Evolutionary conservation across 192 early-diverging fungal species (phyloP), one percentile per base, ranked within the genome.

Genomic region (Phycomyces nitens): DNA sequence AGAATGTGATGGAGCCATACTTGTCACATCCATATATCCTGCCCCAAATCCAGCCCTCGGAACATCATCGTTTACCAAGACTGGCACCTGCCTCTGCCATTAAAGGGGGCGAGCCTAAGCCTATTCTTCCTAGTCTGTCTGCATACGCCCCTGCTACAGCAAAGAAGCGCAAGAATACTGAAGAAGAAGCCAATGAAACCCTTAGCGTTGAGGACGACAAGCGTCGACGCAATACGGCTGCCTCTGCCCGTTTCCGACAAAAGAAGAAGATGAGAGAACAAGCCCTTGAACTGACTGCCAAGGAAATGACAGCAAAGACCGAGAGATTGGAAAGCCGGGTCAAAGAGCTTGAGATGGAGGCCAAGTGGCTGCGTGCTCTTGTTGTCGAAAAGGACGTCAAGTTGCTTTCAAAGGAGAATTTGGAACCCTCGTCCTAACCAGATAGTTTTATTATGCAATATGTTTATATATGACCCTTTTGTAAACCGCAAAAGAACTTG

Each of bases 251-350:
- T 18, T 99, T 99, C 83, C 86, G 97, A 16, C 82, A 89, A 47
- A 94, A 95, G 78, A 99, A 97, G 74, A 96, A 97, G 73, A 72
- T 89, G 65, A 84, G 91, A 44, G 95, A 97, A 73, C 88, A 92
- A 77, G 84, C 84, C 15, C 72, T 99, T 15, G 90, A 95, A 77
- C 79, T 80, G 58, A 90, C 86, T 0, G 90, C 92, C 23, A 82
- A 88, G 58, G 90, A 93, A 54, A 88, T 96, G 91, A 78, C 84
- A 0, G 83, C 75, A 18, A 88, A 86, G 72, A 85, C 83, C 5
- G 86, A 90, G n/a, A 62, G 68, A 26, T 79, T 97, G 62, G 94
- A 99, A 76, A 72, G 75, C 43, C 82, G 88, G 12, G 86, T 92
- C 34, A 80, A 80, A 39, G 96, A 96, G 72, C 80, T 96, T 29